Conservation (phyloP, 2,329 filamentous ascomycete species). For the Chalara sp. region DNA sequence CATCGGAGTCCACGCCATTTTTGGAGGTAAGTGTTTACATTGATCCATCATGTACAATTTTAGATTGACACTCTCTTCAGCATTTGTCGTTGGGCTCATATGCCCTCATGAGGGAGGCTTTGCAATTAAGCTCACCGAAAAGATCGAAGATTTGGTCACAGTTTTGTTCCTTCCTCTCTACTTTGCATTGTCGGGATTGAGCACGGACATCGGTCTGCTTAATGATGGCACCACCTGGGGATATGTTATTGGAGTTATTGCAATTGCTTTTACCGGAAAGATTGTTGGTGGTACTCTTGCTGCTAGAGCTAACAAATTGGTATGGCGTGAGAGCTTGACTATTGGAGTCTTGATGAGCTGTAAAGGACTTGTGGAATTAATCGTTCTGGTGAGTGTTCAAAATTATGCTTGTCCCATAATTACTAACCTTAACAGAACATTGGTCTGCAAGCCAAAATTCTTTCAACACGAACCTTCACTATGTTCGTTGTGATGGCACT, state of each 20-base stretch:
- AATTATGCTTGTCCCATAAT: not conserved
- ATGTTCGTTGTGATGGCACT: conserved; percentile 95
- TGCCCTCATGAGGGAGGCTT: conserved; percentile 87
- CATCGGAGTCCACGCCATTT: conserved; percentile 91
- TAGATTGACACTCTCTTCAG: conserved; percentile 27
- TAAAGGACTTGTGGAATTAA: conserved; percentile 89
- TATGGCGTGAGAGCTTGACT: conserved; percentile 85
- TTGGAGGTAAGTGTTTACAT: conserved; percentile 44
- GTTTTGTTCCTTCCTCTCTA: conserved; percentile 84
- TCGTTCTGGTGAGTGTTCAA: conserved; percentile 67
- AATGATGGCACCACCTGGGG: conserved; percentile 79
- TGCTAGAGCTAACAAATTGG: conserved; percentile 65
- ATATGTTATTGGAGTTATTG: conserved; percentile 79
- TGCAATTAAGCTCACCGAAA: conserved; percentile 84
- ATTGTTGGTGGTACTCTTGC: conserved; percentile 76
- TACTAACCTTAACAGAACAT: conserved; percentile 50
- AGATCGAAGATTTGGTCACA: conserved; percentile 85
- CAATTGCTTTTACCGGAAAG: conserved; percentile 78
- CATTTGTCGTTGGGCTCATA: conserved; percentile 82
- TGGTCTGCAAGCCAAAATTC: conserved; percentile 73
- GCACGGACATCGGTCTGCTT: conserved; percentile 79
- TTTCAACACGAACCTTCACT: conserved; percentile 77
- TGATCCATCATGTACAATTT: conserved; percentile 1
- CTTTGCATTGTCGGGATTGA: conserved; percentile 86
- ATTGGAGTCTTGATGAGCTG: conserved; percentile 94